These are phyloP conservation scores for Daphne laureola DNA, from an alignment of 441 rosid species.

Conservation along the genomic window DNA sequence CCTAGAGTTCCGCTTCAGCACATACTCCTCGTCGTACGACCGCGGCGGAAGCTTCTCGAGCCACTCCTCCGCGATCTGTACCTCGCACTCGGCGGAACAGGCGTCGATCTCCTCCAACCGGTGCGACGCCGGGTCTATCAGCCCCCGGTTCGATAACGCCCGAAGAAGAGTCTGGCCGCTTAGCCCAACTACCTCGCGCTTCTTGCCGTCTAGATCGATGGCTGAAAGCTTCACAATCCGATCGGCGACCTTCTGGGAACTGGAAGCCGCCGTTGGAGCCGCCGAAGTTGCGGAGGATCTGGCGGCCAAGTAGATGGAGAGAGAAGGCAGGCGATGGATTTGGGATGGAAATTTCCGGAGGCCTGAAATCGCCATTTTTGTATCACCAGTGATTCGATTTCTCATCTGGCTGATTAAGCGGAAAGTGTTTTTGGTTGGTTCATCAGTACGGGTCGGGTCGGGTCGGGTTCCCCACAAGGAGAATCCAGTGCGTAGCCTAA, in stretches of 20 bases:
- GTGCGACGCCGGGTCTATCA: conserved; percentile 86
- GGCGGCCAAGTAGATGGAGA: conserved; percentile 44
- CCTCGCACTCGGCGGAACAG: conserved; percentile 96
- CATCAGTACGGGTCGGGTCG: no score
- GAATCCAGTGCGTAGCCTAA: no score
- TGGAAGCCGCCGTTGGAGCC: conserved; percentile 14
- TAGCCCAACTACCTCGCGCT: conserved; percentile 64
- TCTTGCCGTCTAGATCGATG: conserved; percentile 60
- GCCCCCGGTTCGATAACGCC: conserved; percentile 51
- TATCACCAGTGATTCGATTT: no score
- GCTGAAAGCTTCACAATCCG: conserved; percentile 80
- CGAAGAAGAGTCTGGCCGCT: conserved; percentile 80
- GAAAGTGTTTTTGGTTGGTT: no score
- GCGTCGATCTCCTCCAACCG: conserved; percentile 90
- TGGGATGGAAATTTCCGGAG: conserved; percentile 26
- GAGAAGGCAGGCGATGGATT: conserved; percentile 46
- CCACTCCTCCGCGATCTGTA: conserved; percentile 93
- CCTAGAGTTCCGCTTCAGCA: conserved; percentile 69
- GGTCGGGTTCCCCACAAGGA: no score
- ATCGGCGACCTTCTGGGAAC: conserved; percentile 69
- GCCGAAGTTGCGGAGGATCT: conserved; percentile 32
- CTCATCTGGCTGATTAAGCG: no score
- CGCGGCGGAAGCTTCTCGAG: conserved; percentile 70
- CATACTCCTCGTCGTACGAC: conserved; percentile 83
- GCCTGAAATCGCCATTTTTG: conserved; percentile 14